Evolutionary conservation across 192 early-diverging fungal species (phyloP).

Genomic region (Coemansia brasiliensis): DNA sequence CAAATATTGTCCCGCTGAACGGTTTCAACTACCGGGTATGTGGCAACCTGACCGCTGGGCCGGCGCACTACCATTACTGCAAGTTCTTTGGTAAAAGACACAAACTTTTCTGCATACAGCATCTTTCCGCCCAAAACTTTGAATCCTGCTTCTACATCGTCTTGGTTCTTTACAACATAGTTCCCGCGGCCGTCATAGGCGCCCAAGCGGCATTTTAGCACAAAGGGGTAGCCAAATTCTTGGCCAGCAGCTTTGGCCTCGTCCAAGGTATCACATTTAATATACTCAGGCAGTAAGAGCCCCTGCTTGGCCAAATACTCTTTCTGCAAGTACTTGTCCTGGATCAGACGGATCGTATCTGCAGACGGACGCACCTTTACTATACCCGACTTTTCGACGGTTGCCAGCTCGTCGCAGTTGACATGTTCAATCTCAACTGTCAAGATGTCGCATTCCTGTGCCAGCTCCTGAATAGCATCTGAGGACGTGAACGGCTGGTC

Average conservation of each 20-base stretch:
- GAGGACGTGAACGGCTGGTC: conserved; percentile 84
- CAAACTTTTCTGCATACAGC: conserved; percentile 95
- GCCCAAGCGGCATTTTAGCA: conserved; percentile 91
- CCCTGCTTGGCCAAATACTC: conserved; percentile 63
- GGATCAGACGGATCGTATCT: conserved; percentile 81
- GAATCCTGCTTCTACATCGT: conserved; percentile 61
- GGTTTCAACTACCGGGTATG: conserved; percentile 96
- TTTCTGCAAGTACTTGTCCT: conserved; percentile 97
- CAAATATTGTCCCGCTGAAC: conserved; percentile 96
- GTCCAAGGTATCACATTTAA: conserved; percentile 53
- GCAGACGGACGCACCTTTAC: conserved; percentile 79
- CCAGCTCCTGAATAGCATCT: conserved; percentile 73
- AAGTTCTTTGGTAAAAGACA: conserved; percentile 87
- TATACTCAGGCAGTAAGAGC: conserved; percentile 67
- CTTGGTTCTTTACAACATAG: conserved; percentile 74
- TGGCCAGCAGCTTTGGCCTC: conserved; percentile 55
- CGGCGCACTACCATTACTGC: conserved; percentile 97
- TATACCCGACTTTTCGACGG: conserved; percentile 59
- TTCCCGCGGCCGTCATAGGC: conserved; percentile 98
- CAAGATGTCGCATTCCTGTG: conserved; percentile 72
- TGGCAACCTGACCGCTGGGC: conserved; percentile 58
- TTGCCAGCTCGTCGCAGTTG: conserved; percentile 61
- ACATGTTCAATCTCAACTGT: conserved; percentile 99
- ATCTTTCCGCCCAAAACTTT: conserved; percentile 56
- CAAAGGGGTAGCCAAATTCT: conserved; percentile 87